A percentile compares a stretch with the other conserved stretches of the same genome.
Evolutionary conservation across 306 rosid species (phyloP).

Genomic region (Oemleria cerasiformis): DNA sequence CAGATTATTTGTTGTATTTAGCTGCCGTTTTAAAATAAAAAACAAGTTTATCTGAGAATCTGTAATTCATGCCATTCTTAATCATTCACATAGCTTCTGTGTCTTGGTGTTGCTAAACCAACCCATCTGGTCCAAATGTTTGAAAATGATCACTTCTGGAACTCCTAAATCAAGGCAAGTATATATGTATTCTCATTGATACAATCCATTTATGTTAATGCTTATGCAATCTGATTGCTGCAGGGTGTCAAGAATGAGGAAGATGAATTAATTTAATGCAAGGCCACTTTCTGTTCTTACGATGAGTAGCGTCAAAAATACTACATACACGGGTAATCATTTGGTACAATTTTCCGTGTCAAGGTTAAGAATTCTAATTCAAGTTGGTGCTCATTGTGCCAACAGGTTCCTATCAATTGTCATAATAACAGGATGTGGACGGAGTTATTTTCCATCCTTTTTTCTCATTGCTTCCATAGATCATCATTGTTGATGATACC

Average conservation of each 20-base stretch:
- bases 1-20: too few species aligned
- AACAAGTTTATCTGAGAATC: too few species aligned
- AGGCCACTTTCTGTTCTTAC: slow-evolving; percentile 85
- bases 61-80: too few species aligned
- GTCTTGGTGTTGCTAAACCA: too few species aligned
- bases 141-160: too few species aligned
- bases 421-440: slow-evolving; percentile 96
- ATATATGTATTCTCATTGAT: not conserved
- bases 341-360: not conserved
- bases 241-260: slow-evolving; percentile 71
- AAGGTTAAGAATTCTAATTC: not conserved
- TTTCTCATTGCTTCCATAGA: not conserved
- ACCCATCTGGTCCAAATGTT: too few species aligned
- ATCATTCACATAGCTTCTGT: too few species aligned
- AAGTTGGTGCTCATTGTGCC: not conserved
- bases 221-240: slow-evolving; percentile 2
- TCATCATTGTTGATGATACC: not conserved
- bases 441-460: slow-evolving; percentile 36
- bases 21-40: too few species aligned
- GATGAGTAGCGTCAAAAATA: slow-evolving; percentile 84
- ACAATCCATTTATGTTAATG: not conserved
- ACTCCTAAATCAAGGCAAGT: too few species aligned
- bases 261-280: slow-evolving; percentile 86
- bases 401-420: slow-evolving; percentile 82
- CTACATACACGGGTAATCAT: slow-evolving; percentile 70